Evolutionary conservation across 2,329 filamentous ascomycete genomes (phyloP).

Genomic region (Ceratocystis huliohia): DNA sequence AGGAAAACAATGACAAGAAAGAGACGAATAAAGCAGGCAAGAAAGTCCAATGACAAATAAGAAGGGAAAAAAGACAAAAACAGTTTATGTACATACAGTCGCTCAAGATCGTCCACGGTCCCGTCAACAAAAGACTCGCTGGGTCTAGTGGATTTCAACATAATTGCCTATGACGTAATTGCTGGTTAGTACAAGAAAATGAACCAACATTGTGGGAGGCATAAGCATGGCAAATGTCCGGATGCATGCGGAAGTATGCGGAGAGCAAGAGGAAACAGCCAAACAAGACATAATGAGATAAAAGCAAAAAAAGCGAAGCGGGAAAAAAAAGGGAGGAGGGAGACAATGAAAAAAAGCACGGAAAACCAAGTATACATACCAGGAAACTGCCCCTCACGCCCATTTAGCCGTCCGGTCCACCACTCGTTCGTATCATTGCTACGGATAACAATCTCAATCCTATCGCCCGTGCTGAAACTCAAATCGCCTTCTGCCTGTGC

Average conservation of each 20-base stretch:
- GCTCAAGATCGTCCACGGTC: not conserved
- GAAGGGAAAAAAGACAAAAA: not conserved
- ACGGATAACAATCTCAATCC: conserved; percentile 73
- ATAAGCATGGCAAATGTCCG: not conserved
- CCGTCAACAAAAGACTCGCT: not conserved
- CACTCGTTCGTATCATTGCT: conserved; percentile 93
- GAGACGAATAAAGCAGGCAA: not conserved
- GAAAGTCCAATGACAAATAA: not conserved
- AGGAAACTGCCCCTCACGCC: conserved; percentile 82
- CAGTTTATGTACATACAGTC: conserved; percentile 1
- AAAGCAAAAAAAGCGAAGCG: not conserved
- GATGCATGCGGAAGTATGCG: not conserved
- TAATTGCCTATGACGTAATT: conserved; percentile 8
- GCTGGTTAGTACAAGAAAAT: not conserved
- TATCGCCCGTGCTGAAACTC: conserved; percentile 75
- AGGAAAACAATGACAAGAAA: not conserved
- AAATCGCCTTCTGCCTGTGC: conserved; percentile 90
- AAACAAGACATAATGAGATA: not conserved
- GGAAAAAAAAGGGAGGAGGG: not conserved
- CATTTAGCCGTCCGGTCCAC: conserved; percentile 78
- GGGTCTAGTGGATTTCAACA: not conserved
- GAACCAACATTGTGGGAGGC: not conserved
- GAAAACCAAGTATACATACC: conserved; percentile 43
- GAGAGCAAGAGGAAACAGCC: not conserved
- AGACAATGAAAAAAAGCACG: not conserved